Conservation (phyloP, 1,139 yeast species). For the Pneumocystis jirovecii region DNA sequence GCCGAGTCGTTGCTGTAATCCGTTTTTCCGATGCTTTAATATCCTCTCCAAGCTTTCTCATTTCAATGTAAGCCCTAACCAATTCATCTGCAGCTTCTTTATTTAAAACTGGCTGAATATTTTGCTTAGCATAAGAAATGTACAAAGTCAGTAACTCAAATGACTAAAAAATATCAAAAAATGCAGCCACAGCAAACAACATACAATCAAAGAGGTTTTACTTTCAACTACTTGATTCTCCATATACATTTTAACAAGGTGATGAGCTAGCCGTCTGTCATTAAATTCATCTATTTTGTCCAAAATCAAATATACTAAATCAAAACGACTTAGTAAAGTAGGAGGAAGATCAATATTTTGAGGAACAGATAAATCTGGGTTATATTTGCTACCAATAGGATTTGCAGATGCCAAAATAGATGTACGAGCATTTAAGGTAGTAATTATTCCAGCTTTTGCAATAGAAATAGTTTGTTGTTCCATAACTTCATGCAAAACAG, state of each 20-base stretch:
- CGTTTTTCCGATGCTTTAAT: constrained; percentile 73
- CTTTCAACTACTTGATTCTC: constrained; percentile 64
- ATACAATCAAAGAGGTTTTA: constrained; percentile 46
- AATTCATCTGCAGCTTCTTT: constrained; percentile 70
- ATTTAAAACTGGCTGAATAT: constrained; percentile 60
- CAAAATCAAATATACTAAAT: constrained; percentile 74
- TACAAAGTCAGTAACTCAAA: constrained; percentile 76
- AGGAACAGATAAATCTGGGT: constrained; percentile 84
- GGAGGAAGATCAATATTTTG: constrained; percentile 94
- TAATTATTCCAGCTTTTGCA: constrained; percentile 95
- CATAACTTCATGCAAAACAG: constrained; percentile 96
- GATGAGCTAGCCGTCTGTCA: constrained; percentile 79
- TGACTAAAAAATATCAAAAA: constrained; percentile 28
- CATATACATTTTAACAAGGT: constrained; percentile 78
- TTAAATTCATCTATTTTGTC: constrained; percentile 80
- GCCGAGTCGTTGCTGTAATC: constrained; percentile 95
- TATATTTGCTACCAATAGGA: constrained; percentile 92
- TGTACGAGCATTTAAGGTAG: constrained; percentile 90
- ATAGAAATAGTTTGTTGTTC: constrained; percentile 97
- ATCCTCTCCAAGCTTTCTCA: constrained; percentile 91
- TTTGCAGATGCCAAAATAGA: constrained; percentile 93
- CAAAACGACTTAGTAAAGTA: constrained; percentile 84
- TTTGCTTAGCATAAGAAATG: constrained; percentile 82
- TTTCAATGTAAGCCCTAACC: constrained; percentile 79
- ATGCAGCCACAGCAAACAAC: background rate